Evolutionary conservation across 1,139 yeast genomes (phyloP), one percentile per base, ranked within the genome.

Genomic region (Pichia sp.): DNA sequence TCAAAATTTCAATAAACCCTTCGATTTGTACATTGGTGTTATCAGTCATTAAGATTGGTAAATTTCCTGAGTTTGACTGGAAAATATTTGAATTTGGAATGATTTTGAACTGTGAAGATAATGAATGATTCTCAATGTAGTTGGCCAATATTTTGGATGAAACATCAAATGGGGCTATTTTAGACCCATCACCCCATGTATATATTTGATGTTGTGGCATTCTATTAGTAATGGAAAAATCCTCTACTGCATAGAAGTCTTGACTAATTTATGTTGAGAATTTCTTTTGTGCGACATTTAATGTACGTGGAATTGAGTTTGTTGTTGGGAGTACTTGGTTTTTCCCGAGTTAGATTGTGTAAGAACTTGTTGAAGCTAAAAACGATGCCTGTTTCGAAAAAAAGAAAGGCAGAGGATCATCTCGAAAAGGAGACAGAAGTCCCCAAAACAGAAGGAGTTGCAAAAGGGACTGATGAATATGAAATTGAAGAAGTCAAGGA

Each of bases 1-100:
- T 44, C 52, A 65, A 72, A 15, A 66, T 59, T 2, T 74, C 64
- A 18, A 23, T 35, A 43, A 20, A 85, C 82, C 90, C 88, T 46
- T 76, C 67, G 1, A 65, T 54, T 8, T 55, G 63, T 4, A 56
- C 54, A 2, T 57, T 67, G 2, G 3, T 20, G 11, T 61, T 64
- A 11, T 62, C 65, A 6, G 63, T 57, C 11, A 68, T 59, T 43
- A 85, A 65, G 3, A 78, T 70, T 0, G 96, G 96, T 32, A 87
- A 66, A 44, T 68, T 68, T 3, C 76, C 76, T 13, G 70, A 68
- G 15, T 69, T 68, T 1, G 88, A 75, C 18, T 80, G 52, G 30
- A 53, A 55, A 25, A 56, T 49, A 59, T 82, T 81, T 44, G 79
- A 75, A 12, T 85, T 78, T 3, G 80, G 70, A 3, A 79, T 70